Conservation (phyloP, 2,329 filamentous ascomycete species). For the Davidsoniella virescens region DNA sequence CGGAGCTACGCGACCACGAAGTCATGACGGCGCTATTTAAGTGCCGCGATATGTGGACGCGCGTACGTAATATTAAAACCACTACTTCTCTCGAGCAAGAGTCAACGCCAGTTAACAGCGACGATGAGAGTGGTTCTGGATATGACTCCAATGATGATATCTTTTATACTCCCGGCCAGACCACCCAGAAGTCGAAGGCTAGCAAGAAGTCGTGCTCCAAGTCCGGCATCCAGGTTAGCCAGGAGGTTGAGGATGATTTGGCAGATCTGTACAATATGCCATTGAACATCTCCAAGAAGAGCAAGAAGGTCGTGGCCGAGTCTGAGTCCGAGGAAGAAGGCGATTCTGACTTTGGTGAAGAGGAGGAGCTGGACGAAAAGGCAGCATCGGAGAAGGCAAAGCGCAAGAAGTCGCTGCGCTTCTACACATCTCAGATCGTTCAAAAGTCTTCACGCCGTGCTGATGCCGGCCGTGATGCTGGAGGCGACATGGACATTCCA, state of each 20-base stretch:
- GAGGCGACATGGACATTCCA: slow-evolving; percentile 70
- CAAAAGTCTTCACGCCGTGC: slow-evolving; percentile 83
- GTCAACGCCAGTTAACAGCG: slow-evolving; percentile 17
- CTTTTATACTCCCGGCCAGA: slow-evolving; percentile 16
- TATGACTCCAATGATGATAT: slow-evolving; percentile 17
- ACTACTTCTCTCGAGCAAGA: slow-evolving; percentile 20
- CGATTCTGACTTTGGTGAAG: slow-evolving; percentile 86
- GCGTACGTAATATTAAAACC: slow-evolving; percentile 48
- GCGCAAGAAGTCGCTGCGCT: slow-evolving; percentile 82
- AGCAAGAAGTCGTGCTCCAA: slow-evolving; percentile 23
- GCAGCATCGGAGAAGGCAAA: slow-evolving; percentile 75
- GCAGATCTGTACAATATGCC: slow-evolving; percentile 51
- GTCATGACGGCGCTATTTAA: slow-evolving; percentile 75
- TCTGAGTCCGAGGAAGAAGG: slow-evolving; percentile 24
- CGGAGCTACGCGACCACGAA: slow-evolving; percentile 74
- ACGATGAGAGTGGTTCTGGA: slow-evolving; percentile 20
- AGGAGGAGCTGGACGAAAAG: slow-evolving; percentile 58
- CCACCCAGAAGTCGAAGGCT: slow-evolving; percentile 18
- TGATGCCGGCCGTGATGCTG: slow-evolving; percentile 53
- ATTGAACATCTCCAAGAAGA: slow-evolving; percentile 30
- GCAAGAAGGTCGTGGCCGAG: slow-evolving; percentile 26
- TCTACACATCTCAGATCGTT: slow-evolving; percentile 95
- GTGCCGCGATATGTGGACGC: slow-evolving; percentile 67
- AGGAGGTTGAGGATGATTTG: slow-evolving; percentile 52
- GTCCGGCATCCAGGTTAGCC: slow-evolving; percentile 31